Evolutionary conservation across 2,329 filamentous ascomycete genomes (phyloP).

Genomic region (Herpotrichia juniperi): DNA sequence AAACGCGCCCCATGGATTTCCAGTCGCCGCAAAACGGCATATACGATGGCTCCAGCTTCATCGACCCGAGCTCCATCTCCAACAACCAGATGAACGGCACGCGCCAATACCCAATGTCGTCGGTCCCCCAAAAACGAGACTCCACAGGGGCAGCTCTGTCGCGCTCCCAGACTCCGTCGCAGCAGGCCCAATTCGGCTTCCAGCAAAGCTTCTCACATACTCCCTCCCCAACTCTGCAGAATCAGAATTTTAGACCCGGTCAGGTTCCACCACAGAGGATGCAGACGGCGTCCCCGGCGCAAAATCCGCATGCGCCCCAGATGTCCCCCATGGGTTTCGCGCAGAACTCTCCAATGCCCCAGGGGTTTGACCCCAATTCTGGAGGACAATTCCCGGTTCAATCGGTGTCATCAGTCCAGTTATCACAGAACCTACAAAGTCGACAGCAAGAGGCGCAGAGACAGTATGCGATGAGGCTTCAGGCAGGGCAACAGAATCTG

Average conservation of each 20-base stretch:
- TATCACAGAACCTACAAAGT: slow-evolving; percentile 56
- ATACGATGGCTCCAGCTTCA: slow-evolving; percentile 5
- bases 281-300: slow-evolving; percentile 90
- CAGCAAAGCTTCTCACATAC: slow-evolving; percentile 82
- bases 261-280: slow-evolving; percentile 66
- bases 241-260: slow-evolving; percentile 71
- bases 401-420: slow-evolving; percentile 45
- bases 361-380: slow-evolving; percentile 48
- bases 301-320: slow-evolving; percentile 64
- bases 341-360: slow-evolving; percentile 43
- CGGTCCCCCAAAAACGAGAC: slow-evolving; percentile 93
- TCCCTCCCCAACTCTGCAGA: slow-evolving; percentile 90
- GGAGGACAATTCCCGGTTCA: slow-evolving; percentile 53
- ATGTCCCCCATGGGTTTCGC: slow-evolving; percentile 49
- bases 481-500: slow-evolving; percentile 64
- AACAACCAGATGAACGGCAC: slow-evolving; percentile 68
- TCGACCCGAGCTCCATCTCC: slow-evolving; percentile 35
- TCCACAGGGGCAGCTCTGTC: slow-evolving; percentile 86
- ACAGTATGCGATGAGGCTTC: slow-evolving; percentile 82
- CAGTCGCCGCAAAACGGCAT: slow-evolving; percentile 32
- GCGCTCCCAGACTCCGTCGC: slow-evolving; percentile 90
- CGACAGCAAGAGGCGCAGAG: slow-evolving; percentile 70
- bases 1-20: slow-evolving; percentile 40
- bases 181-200: slow-evolving; percentile 68
- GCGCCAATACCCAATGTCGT: slow-evolving; percentile 85